A percentile compares a stretch with the other conserved stretches of the same genome.
Evolutionary conservation across 139 green algal genomes (phyloP).

Genomic region (Picochlorum sp.): DNA sequence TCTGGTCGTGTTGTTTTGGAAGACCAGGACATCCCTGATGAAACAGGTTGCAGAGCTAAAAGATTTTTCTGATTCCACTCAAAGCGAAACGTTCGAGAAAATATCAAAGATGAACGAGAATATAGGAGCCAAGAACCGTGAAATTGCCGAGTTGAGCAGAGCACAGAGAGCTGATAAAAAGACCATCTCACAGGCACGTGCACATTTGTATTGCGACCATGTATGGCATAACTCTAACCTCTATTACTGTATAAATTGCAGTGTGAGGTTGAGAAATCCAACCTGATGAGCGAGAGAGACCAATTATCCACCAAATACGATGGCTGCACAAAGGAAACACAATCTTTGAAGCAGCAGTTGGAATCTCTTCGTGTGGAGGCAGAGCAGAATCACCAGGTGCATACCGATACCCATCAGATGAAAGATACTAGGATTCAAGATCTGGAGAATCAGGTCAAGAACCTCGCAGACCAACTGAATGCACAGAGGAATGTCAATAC

Average conservation of each 20-base stretch:
- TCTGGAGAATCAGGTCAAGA: background rate
- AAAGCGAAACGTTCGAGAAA: background rate
- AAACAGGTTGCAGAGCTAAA: background rate
- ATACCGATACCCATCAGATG: background rate
- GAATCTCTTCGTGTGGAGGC: background rate
- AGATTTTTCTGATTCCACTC: background rate
- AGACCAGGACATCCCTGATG: background rate
- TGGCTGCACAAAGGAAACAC: too few species aligned
- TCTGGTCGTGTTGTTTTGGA: background rate
- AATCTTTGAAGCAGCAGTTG: background rate
- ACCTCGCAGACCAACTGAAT: background rate
- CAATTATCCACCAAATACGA: too few species aligned
- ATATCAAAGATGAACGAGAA: constrained; percentile 1
- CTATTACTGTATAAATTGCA: background rate
- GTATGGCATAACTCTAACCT: background rate
- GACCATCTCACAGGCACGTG: background rate
- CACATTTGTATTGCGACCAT: background rate
- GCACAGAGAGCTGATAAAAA: background rate
- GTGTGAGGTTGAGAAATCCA: too few species aligned
- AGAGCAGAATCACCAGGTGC: background rate
- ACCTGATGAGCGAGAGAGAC: too few species aligned
- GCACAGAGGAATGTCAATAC: background rate
- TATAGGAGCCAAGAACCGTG: background rate
- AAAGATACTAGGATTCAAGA: background rate
- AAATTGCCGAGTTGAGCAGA: background rate